These are phyloP conservation scores for Caloboletus inedulis DNA, from an alignment of 1,284 basidiomycete genomes.

Conservation along the genomic window DNA sequence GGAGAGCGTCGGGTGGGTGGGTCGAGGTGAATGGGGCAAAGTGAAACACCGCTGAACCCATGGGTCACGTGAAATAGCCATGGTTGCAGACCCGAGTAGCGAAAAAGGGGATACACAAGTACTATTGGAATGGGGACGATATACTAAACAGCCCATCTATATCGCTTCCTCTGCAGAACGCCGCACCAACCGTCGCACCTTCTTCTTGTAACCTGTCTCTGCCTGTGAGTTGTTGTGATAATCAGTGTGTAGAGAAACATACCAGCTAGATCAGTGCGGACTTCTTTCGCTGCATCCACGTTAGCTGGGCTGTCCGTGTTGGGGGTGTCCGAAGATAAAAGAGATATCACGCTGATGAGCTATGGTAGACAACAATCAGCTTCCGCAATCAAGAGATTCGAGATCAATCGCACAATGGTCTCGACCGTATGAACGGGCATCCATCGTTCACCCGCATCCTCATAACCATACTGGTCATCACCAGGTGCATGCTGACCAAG, in stretches of 20 bases:
- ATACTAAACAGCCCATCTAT: conserved; percentile 19
- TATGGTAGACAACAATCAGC: conserved; percentile 35
- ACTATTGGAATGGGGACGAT: conserved; percentile 18
- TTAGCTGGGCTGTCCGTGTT: conserved; percentile 97
- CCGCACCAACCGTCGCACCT: conserved; percentile 83
- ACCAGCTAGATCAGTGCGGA: conserved; percentile 73
- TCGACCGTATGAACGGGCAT: conserved; percentile 96
- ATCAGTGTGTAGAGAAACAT: conserved; percentile 20
- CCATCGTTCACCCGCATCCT: conserved; percentile 97
- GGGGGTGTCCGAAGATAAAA: conserved; percentile 89
- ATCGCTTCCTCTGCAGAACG: conserved; percentile 84
- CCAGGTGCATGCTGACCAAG: conserved; percentile 82
- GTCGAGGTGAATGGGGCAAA: conserved; percentile 8
- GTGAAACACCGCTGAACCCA: neutral
- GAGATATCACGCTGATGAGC: conserved; percentile 95
- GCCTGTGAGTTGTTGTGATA: conserved; percentile 3
- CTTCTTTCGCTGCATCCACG: conserved; percentile 93
- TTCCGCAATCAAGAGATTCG: neutral
- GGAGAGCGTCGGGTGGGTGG: neutral
- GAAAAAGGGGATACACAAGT: conserved; percentile 4
- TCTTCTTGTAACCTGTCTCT: conserved; percentile 79
- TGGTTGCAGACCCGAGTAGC: neutral
- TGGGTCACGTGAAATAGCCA: conserved; percentile 24
- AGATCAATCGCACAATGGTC: conserved; percentile 78
- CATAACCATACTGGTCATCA: conserved; percentile 97